Evolutionary conservation across 2,329 filamentous ascomycete genomes (phyloP).

Genomic region (Chaetomium sp.): DNA sequence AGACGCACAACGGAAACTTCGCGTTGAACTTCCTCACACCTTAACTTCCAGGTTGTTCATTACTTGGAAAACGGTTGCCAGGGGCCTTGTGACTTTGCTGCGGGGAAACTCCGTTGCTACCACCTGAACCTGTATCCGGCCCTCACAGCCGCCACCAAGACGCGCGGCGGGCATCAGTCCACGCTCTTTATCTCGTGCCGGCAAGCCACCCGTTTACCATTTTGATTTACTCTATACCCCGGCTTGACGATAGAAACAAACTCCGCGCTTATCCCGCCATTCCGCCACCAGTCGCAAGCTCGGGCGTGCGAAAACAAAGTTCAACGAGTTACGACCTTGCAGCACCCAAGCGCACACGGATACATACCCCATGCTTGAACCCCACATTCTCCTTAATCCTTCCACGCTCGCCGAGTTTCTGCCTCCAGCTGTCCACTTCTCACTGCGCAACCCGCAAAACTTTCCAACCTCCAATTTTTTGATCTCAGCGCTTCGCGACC

Average conservation of each 20-base stretch:
- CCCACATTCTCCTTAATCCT: constrained; percentile 4
- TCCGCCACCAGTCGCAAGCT: too few relatives aligned
- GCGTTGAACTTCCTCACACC: too few relatives aligned
- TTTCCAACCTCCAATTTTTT: not conserved
- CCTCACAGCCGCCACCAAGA: constrained; percentile 7
- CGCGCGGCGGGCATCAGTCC: constrained; percentile 4
- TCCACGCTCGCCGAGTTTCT: not conserved
- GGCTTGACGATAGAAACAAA: too few relatives aligned
- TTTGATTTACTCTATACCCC: too few relatives aligned
- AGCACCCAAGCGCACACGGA: not conserved
- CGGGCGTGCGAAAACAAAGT: too few relatives aligned
- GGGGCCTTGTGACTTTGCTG: constrained; percentile 3
- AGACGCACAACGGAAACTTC: too few relatives aligned
- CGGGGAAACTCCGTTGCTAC: constrained; percentile 4
- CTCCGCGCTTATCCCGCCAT: too few relatives aligned
- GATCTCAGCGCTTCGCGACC: not conserved
- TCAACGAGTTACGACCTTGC: too few relatives aligned
- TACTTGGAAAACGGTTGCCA: not conserved
- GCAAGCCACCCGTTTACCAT: not conserved
- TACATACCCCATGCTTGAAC: not conserved
- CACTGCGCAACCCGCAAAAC: not conserved
- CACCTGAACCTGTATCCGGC: not conserved
- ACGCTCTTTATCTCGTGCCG: not conserved
- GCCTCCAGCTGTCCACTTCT: not conserved
- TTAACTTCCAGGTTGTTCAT: too few relatives aligned